Conservation (phyloP, 2,329 filamentous ascomycete species). For the Trichophyton rubrum region DNA sequence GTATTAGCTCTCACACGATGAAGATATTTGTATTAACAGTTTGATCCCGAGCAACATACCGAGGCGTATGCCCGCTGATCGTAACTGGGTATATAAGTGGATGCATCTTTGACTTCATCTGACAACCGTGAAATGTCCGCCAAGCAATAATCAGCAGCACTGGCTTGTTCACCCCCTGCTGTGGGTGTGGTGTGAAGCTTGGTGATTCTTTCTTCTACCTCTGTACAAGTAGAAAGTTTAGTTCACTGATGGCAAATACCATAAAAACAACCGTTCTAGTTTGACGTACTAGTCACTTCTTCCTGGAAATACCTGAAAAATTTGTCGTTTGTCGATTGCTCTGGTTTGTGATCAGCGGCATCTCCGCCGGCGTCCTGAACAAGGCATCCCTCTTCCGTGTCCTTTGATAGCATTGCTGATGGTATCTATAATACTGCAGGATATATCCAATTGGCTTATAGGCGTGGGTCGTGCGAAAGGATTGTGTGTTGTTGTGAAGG, state of each 20-base stretch:
- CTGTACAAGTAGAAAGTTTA: slow-evolving; percentile 33
- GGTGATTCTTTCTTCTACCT: slow-evolving; percentile 62
- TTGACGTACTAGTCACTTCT: slow-evolving; percentile 52
- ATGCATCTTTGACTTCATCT: slow-evolving; percentile 71
- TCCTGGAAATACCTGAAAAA: slow-evolving; percentile 78
- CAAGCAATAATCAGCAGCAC: slow-evolving; percentile 69
- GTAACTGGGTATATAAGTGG: slow-evolving; percentile 71
- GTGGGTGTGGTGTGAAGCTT: slow-evolving; percentile 51
- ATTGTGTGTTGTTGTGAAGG: too few species aligned
- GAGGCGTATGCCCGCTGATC: slow-evolving; percentile 78
- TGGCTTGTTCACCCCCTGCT: slow-evolving; percentile 60
- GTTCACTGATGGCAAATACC: background rate
- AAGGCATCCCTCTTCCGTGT: background rate
- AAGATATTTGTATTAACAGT: background rate
- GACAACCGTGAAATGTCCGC: slow-evolving; percentile 69
- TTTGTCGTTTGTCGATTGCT: slow-evolving; percentile 51
- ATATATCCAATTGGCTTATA: background rate
- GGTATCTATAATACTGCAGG: background rate
- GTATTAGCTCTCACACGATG: background rate
- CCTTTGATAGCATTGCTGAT: background rate
- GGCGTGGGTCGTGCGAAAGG: too few species aligned
- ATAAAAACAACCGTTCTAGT: background rate
- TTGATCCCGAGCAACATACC: slow-evolving; percentile 34
- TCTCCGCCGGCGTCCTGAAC: slow-evolving; percentile 9
- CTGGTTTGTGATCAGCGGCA: slow-evolving; percentile 23